Conservation (phyloP, 2,329 filamentous ascomycete species). For the Sporothrix protearum region DNA sequence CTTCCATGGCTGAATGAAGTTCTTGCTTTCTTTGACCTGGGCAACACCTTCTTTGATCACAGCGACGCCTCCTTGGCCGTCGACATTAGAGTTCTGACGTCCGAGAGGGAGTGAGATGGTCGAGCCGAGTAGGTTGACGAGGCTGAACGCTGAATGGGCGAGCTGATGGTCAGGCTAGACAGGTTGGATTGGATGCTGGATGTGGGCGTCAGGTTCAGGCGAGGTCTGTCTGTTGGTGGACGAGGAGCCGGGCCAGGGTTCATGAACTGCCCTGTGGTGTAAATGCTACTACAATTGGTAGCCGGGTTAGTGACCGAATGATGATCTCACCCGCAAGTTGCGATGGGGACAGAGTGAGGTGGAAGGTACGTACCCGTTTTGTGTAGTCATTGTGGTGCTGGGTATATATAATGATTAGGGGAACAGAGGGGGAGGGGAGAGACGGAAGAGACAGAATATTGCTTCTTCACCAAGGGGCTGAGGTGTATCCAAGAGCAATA, state of each 20-base stretch:
- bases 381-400: slow-evolving; percentile 21
- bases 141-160: slow-evolving; percentile 63
- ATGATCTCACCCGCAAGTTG: not conserved
- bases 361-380: slow-evolving; percentile 20
- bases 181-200: slow-evolving; percentile 73
- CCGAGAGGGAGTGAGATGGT: slow-evolving; percentile 69
- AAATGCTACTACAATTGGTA: slow-evolving; percentile 43
- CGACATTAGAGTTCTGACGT: slow-evolving; percentile 56
- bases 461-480: not conserved
- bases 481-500: not conserved
- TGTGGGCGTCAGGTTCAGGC: slow-evolving; percentile 74
- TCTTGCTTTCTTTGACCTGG: slow-evolving; percentile 84
- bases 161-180: slow-evolving; percentile 68
- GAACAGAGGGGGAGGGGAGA: not conserved
- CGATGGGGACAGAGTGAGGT: not conserved
- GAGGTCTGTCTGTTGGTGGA: slow-evolving; percentile 78
- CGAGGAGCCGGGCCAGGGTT: slow-evolving; percentile 93
- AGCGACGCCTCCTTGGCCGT: slow-evolving; percentile 64
- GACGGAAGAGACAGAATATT: not conserved
- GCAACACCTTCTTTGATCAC: slow-evolving; percentile 80
- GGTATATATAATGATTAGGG: not conserved
- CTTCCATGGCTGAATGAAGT: slow-evolving; percentile 82
- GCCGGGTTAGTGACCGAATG: not conserved
- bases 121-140: slow-evolving; percentile 62
- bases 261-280: slow-evolving; percentile 73